A percentile compares a stretch with the other conserved stretches of the same genome.
Evolutionary conservation across 192 early-diverging fungal species (phyloP).

Genomic region (Coemansia javaensis): DNA sequence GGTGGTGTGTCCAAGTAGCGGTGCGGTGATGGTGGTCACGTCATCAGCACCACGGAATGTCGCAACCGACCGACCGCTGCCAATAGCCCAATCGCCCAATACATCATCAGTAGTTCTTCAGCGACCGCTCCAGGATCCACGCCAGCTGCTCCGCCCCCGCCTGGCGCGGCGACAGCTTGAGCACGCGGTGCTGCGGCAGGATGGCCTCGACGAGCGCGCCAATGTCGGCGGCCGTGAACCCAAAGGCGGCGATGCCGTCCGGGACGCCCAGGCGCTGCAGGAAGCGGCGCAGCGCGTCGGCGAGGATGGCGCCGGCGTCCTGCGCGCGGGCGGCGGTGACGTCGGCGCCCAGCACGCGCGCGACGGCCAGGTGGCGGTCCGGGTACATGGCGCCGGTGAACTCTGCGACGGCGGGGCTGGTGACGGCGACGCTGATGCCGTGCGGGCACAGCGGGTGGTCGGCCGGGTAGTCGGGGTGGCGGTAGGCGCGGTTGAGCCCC

Average conservation of each 20-base stretch:
- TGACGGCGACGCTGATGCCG: slow-evolving; percentile 84
- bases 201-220: slow-evolving; percentile 75
- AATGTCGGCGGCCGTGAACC: slow-evolving; percentile 66
- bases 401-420: slow-evolving; percentile 86
- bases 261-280: slow-evolving; percentile 74
- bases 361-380: slow-evolving; percentile 82
- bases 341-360: slow-evolving; percentile 69
- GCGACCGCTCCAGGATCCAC: slow-evolving; percentile 40
- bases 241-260: slow-evolving; percentile 72
- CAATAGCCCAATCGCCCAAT: background rate
- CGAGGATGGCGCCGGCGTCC: slow-evolving; percentile 69
- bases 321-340: slow-evolving; percentile 57
- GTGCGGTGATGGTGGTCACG: too few species aligned
- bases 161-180: slow-evolving; percentile 74
- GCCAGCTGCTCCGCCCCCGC: slow-evolving; percentile 44
- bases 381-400: slow-evolving; percentile 76
- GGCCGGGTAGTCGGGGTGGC: slow-evolving; percentile 73
- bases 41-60: too few species aligned
- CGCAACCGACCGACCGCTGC: too few species aligned
- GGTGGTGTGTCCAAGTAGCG: too few species aligned
- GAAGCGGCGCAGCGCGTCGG: slow-evolving; percentile 73
- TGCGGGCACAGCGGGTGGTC: slow-evolving; percentile 70
- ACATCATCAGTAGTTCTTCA: slow-evolving; percentile 27
- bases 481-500: slow-evolving; percentile 76
- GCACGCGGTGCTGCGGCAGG: slow-evolving; percentile 87